Base-by-base conservation (phyloP, 331 rosid species). In the Stylosanthes scabra region DNA sequence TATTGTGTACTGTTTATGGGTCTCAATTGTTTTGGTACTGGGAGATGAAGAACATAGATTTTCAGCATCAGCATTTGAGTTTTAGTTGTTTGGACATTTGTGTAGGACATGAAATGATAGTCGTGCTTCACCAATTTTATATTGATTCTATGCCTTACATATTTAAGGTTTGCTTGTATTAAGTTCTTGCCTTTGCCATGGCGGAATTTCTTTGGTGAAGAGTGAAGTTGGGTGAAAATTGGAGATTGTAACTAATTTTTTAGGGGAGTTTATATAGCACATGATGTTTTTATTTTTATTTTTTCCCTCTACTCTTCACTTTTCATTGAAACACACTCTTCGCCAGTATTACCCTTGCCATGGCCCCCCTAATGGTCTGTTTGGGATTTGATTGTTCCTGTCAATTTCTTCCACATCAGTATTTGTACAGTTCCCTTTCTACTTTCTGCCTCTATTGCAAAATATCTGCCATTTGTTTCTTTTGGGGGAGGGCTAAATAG, bases 91-190 rank as follows among this genome's bases (percentile, higher is more conserved):
- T 47, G 56, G 13, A 40, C 47, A 50, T 37, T 50, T 68, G 15
- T 54, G 61, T 20, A 8, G 12, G 44, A 47, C 41, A 47, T 57
- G 50, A 25, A 25, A 29, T 28, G 6, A 44, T 54, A 25, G n/a
- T 55, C 59, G 68, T 59, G 78, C 42, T 82, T 67, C 65, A 40
- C 59, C 50, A 16, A 7, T 41, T 59, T 66, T 39, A 56, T 39
- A 34, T 46, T 71, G 72, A 60, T 62, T 46, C 49, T 37, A 16
- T 47, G n/a, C 13, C 20, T 42, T 28, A 4, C 25, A 16, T 52
- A 49, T 29, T 8, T 47, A 29, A 40, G 28, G 12, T 25, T 13
- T 6, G 3, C 37, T 11, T 61, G 63, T 62, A 9, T 77, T 55
- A 8, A 15, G 58, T 11, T 14, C 15, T 9, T 54, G 58, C 9